Percentiles rank a stretch among this genome's conserved stretches.
phyloP scores from a whole-genome alignment of 108 stramenopile species.

The Mediolabrus comicus region DNA sequence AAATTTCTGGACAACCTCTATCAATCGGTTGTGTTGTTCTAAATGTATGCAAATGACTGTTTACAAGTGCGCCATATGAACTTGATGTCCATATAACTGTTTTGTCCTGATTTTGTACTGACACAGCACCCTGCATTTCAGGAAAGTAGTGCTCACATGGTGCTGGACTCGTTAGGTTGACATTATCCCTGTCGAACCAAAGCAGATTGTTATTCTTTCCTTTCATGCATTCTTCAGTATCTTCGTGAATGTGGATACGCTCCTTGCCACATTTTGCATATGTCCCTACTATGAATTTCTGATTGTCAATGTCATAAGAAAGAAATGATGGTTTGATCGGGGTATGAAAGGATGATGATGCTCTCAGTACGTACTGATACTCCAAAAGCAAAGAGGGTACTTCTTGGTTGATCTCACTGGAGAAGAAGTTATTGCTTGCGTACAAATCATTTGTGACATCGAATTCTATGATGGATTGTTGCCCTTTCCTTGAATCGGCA shows the following conservation, averaged over 20 bases:
- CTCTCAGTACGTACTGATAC: conserved; percentile 12
- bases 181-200: conserved; percentile 8
- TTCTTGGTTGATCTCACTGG: too few relatives aligned
- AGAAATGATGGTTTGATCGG: conserved; percentile 27
- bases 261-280: conserved; percentile 11
- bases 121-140: conserved; percentile 35
- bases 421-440: too few relatives aligned
- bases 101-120: not conserved
- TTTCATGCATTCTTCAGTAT: conserved; percentile 11
- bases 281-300: conserved; percentile 23
- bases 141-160: conserved; percentile 23
- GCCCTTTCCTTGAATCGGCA: conserved; percentile 17
- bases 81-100: conserved; percentile 13
- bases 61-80: conserved; percentile 16
- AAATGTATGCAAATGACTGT: conserved; percentile 28
- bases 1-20: conserved; percentile 1
- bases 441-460: conserved; percentile 11
- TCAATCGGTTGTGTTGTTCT: not conserved
- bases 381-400: conserved; percentile 10
- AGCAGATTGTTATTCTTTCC: conserved; percentile 6
- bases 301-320: conserved; percentile 16
- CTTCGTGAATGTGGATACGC: conserved; percentile 4
- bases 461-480: conserved; percentile 12
- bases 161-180: not conserved
- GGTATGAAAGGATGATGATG: conserved; percentile 19